Evolutionary conservation across 192 early-diverging fungal species (phyloP).

Genomic region (Gaertneriomyces semiglobifer): DNA sequence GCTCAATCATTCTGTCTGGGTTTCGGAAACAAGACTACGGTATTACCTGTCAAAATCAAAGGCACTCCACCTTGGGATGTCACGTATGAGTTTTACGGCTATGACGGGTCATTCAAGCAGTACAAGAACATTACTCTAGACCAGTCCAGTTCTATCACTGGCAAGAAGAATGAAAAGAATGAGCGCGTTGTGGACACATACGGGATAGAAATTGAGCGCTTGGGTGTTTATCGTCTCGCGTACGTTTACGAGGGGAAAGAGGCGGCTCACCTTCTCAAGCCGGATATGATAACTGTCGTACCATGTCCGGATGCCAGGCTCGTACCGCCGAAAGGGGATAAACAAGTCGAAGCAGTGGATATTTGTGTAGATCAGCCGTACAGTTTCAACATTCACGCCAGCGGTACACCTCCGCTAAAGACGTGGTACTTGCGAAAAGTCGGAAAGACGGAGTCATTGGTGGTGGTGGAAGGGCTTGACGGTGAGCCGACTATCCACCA

Average conservation of each 20-base stretch:
- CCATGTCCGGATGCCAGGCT: constrained; percentile 17
- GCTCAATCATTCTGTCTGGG: constrained; percentile 31
- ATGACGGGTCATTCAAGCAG: constrained; percentile 24
- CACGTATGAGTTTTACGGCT: constrained; percentile 25
- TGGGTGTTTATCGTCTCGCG: constrained; percentile 30
- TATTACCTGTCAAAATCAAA: constrained; percentile 41
- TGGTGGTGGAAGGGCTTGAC: constrained; percentile 4
- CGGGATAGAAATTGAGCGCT: constrained; percentile 12
- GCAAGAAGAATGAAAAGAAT: constrained; percentile 9
- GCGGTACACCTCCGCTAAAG: constrained; percentile 26
- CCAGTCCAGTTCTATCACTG: not conserved
- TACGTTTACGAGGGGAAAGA: constrained; percentile 18
- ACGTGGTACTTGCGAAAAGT: constrained; percentile 29
- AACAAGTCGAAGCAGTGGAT: constrained; percentile 15
- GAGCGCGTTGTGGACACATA: constrained; percentile 10
- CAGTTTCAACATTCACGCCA: constrained; percentile 14
- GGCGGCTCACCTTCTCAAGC: not conserved
- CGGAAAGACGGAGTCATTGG: constrained; percentile 4
- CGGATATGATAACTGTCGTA: constrained; percentile 9
- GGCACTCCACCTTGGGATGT: constrained; percentile 44
- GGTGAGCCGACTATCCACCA: not conserved
- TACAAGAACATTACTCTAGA: constrained; percentile 24
- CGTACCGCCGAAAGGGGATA: constrained; percentile 5
- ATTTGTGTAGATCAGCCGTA: constrained; percentile 34
- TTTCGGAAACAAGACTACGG: constrained; percentile 2